Conservation (phyloP, 1,284 basidiomycete species). For the Rhodotorula sp. region DNA sequence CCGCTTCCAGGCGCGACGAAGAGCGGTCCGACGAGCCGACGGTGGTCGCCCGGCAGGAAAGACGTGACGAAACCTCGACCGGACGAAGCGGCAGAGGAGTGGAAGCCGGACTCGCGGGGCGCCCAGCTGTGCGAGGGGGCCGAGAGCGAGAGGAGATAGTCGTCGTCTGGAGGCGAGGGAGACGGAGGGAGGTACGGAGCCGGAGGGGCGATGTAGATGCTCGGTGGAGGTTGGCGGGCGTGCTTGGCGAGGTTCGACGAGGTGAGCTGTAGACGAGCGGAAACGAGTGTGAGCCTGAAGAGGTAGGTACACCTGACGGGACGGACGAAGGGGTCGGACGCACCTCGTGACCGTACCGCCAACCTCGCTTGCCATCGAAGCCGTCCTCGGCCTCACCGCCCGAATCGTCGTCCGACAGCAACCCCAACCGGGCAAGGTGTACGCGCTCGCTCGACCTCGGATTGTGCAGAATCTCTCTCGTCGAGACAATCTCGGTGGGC, state of each 20-base stretch:
- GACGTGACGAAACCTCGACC: neutral
- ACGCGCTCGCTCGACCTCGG: neutral
- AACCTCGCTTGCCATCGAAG: neutral
- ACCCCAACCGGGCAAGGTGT: neutral
- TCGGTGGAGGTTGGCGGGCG: neutral
- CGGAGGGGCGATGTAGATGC: neutral
- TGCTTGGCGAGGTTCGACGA: conserved; percentile 19
- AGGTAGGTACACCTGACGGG: too few species aligned
- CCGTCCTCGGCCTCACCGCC: neutral
- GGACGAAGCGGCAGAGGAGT: neutral
- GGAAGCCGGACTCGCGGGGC: conserved; percentile 14
- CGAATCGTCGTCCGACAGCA: neutral
- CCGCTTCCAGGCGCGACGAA: neutral
- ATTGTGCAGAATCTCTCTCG: conserved; percentile 1
- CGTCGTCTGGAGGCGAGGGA: conserved; percentile 25
- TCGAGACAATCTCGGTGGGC: conserved; percentile 4
- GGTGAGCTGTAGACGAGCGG: conserved; percentile 20
- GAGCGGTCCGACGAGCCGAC: neutral
- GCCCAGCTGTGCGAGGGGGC: conserved; percentile 33
- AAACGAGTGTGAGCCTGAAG: too few species aligned
- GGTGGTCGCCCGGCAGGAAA: neutral
- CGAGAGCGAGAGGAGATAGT: conserved; percentile 37
- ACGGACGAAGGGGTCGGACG: neutral
- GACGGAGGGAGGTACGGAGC: neutral
- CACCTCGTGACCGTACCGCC: conserved; percentile 5